A percentile compares a stretch with the other conserved stretches of the same genome.
These are phyloP conservation scores for Clathrus columnatus DNA, from an alignment of 768 basidiomycete species.

Conservation along the genomic window DNA sequence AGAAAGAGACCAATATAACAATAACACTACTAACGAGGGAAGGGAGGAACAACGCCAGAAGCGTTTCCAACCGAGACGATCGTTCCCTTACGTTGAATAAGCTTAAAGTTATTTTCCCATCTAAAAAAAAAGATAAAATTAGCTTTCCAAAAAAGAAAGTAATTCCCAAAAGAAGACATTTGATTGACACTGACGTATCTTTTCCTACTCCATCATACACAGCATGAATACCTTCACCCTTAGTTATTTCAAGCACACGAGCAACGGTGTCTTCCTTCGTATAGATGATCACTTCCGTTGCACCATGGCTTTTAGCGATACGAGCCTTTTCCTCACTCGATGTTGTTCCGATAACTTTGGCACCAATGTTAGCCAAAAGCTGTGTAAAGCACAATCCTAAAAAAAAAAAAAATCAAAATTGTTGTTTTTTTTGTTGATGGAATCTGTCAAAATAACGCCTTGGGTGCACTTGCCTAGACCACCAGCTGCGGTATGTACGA, in stretches of 20 bases:
- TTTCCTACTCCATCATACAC: slow-evolving; percentile 96
- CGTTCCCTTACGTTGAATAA: slow-evolving; percentile 81
- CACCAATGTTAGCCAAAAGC: slow-evolving; percentile 63
- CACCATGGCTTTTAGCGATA: slow-evolving; percentile 70
- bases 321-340: slow-evolving; percentile 78
- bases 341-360: slow-evolving; percentile 87
- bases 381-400: slow-evolving; percentile 51
- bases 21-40: slow-evolving; percentile 31
- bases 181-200: slow-evolving; percentile 60
- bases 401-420: not conserved
- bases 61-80: slow-evolving; percentile 89
- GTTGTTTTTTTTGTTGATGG: slow-evolving; percentile 25
- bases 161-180: slow-evolving; percentile 7
- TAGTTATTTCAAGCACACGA: slow-evolving; percentile 65
- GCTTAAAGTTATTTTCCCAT: slow-evolving; percentile 71
- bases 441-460: not conserved
- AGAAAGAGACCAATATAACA: not conserved
- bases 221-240: slow-evolving; percentile 74
- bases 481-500: slow-evolving; percentile 89
- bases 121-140: too few relatives aligned
- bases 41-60: slow-evolving; percentile 72
- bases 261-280: slow-evolving; percentile 64
- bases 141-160: slow-evolving; percentile 2
- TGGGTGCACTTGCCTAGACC: slow-evolving; percentile 48
- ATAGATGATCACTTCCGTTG: slow-evolving; percentile 82